Evolutionary conservation across 2,329 filamentous ascomycete species (phyloP).

Genomic region (Ophiostoma tasmaniense): DNA sequence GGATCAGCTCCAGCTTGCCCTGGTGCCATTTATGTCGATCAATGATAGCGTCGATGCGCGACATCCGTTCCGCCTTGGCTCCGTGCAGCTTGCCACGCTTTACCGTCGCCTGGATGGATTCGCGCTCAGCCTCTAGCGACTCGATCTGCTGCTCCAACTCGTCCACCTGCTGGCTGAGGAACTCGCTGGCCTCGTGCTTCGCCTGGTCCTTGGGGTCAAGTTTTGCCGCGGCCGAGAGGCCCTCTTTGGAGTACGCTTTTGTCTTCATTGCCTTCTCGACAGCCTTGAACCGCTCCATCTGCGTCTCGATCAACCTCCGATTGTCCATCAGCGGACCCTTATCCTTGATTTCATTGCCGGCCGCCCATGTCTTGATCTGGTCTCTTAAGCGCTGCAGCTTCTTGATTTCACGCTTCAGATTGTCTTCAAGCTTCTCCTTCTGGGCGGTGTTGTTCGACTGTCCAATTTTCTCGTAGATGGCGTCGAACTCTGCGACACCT

Average conservation of each 20-base stretch:
- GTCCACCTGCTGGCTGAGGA: constrained; percentile 78
- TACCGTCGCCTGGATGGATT: constrained; percentile 75
- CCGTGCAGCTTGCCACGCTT: constrained; percentile 91
- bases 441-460: constrained; percentile 86
- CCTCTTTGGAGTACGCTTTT: constrained; percentile 98
- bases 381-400: constrained; percentile 95
- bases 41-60: constrained; percentile 72
- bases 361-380: constrained; percentile 99
- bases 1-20: constrained; percentile 80
- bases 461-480: constrained; percentile 96
- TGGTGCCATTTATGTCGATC: constrained; percentile 97
- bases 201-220: constrained; percentile 97
- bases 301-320: constrained; percentile 92
- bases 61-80: constrained; percentile 76
- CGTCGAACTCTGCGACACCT: constrained; percentile 84
- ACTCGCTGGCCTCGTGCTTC: constrained; percentile 79
- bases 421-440: constrained; percentile 97
- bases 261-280: constrained; percentile 99
- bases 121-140: constrained; percentile 79
- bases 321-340: constrained; percentile 92
- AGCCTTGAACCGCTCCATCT: constrained; percentile 99
- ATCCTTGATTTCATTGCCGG: constrained; percentile 98
- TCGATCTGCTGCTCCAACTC: constrained; percentile 93
- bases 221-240: constrained; percentile 81
- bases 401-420: constrained; percentile 98